Conservation (phyloP, 305 asterid genomes). For the Coffea humblotiana region DNA sequence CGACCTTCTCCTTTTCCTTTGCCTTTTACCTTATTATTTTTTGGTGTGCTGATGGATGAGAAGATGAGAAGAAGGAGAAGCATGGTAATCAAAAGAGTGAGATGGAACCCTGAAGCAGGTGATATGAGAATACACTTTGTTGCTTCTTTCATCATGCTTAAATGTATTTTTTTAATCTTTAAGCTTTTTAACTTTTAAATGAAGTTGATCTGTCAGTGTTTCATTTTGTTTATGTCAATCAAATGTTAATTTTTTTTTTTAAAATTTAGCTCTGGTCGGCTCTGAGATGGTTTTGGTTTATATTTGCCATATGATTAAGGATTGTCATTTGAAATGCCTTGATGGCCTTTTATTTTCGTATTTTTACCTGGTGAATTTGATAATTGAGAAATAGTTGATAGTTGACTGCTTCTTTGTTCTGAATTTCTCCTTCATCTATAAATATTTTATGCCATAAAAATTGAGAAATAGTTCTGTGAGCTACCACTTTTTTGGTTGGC, state of each 20-base stretch:
- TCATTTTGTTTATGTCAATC: no score
- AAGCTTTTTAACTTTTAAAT: neutral
- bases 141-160: slow-evolving; percentile 11
- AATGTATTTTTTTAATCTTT: neutral
- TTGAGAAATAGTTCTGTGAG: no score
- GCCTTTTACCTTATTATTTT: neutral
- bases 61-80: slow-evolving; percentile 41
- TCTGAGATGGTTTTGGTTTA: neutral
- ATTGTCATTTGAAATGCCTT: neutral
- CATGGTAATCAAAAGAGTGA: slow-evolving; percentile 42
- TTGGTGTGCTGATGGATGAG: slow-evolving; percentile 4
- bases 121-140: neutral
- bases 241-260: neutral
- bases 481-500: no score
- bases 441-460: no score
- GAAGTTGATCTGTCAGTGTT: neutral
- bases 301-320: neutral
- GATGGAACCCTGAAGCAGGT: slow-evolving; percentile 60
- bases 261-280: neutral
- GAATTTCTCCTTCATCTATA: no score
- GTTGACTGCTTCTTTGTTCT: no score
- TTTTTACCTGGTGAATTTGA: neutral
- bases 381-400: neutral
- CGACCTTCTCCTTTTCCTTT: neutral
- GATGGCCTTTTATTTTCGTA: neutral